phyloP scores from a whole-genome alignment of 2,329 filamentous ascomycete species.

The Eutypella sp. region DNA sequence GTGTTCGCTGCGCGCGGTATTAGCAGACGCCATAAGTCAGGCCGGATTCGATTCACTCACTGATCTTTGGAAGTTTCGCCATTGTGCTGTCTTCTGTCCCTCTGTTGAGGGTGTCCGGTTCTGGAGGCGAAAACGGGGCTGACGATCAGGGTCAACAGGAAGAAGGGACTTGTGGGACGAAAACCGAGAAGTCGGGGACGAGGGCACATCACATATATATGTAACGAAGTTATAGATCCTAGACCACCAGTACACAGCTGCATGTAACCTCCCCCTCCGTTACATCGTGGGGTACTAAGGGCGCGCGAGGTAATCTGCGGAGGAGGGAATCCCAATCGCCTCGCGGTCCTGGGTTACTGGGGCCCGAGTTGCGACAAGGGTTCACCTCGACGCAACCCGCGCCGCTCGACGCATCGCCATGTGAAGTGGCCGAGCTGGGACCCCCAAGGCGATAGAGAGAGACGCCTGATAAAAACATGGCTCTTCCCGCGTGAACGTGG shows the following conservation, averaged over 20 bases:
- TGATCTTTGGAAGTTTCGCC: constrained; percentile 24
- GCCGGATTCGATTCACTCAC: constrained; percentile 11
- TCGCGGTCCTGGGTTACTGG: not conserved
- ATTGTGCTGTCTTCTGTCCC: constrained; percentile 16
- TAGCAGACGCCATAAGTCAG: not conserved
- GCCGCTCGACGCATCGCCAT: no score
- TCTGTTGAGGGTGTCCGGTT: not conserved
- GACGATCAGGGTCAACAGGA: no score
- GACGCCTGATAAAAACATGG: no score
- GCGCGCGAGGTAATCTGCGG: not conserved
- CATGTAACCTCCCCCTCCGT: not conserved
- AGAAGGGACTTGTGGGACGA: not conserved
- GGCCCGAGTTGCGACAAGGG: not conserved
- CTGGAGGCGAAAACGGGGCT: no score
- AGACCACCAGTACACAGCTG: not conserved
- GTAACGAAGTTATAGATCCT: not conserved
- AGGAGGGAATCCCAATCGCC: not conserved
- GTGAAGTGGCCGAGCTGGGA: no score
- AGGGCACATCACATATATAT: not conserved
- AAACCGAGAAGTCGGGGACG: not conserved
- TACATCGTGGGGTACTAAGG: not conserved
- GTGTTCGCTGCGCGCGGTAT: constrained; percentile 19
- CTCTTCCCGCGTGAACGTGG: no score
- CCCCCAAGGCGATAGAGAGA: no score
- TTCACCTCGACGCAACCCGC: not conserved